phyloP scores from a whole-genome alignment of 2,329 filamentous ascomycete genomes.

The Arthrobotrys entomopaga region DNA sequence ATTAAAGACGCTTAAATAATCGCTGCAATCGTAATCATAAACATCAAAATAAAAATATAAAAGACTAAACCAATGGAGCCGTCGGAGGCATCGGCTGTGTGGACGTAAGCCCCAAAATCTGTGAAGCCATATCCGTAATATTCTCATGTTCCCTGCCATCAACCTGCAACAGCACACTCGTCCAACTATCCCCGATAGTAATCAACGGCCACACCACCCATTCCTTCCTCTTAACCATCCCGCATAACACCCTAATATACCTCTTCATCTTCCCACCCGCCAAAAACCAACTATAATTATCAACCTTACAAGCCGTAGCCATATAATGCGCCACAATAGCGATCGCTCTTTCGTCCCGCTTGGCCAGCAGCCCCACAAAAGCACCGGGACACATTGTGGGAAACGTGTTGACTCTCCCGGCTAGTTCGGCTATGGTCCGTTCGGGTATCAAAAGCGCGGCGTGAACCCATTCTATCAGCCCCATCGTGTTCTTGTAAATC shows the following conservation, averaged over 20 bases:
- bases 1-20: background rate
- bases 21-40: background rate
- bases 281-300: constrained; percentile 53
- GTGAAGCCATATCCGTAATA: constrained; percentile 33
- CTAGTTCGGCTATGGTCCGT: constrained; percentile 32
- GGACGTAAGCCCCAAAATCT: constrained; percentile 10
- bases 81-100: too few relatives aligned
- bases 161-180: constrained; percentile 49
- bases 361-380: constrained; percentile 35
- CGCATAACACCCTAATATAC: constrained; percentile 48
- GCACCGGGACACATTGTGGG: constrained; percentile 48
- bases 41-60: background rate
- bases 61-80: background rate
- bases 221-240: constrained; percentile 48
- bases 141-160: constrained; percentile 31
- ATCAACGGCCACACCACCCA: constrained; percentile 54
- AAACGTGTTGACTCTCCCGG: constrained; percentile 42
- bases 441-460: constrained; percentile 34
- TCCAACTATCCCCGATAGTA: constrained; percentile 54
- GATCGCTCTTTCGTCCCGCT: constrained; percentile 45
- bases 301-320: constrained; percentile 52
- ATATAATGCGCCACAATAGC: constrained; percentile 53
- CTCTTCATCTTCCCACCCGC: constrained; percentile 52
- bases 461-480: constrained; percentile 53
- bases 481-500: constrained; percentile 37